Evolutionary conservation across 108 stramenopile species (phyloP).

Genomic region (Pseudonitzschia delicatissima): DNA sequence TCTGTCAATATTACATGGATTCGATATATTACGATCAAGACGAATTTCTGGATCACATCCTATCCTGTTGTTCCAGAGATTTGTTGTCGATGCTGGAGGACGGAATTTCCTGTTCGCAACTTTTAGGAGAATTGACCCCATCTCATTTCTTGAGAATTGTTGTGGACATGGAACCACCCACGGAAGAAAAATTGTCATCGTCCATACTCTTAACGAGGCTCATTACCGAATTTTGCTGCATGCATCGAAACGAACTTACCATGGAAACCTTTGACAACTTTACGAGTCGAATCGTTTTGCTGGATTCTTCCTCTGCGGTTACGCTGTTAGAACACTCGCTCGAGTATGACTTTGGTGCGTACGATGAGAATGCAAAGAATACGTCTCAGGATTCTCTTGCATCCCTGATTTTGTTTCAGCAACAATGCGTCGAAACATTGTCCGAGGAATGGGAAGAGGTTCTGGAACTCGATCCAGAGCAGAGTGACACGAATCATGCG

Average conservation of each 20-base stretch:
- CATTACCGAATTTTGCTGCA: slow-evolving; percentile 3
- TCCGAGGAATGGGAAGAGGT: slow-evolving; percentile 12
- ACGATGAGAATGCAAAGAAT: neutral
- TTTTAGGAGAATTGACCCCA: neutral
- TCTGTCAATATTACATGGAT: slow-evolving; percentile 17
- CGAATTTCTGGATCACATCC: slow-evolving; percentile 20
- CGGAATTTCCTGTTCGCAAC: neutral
- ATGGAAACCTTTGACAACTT: slow-evolving; percentile 2
- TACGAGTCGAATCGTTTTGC: neutral
- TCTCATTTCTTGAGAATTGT: neutral
- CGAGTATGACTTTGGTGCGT: slow-evolving; percentile 1
- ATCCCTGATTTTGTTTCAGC: slow-evolving; percentile 19
- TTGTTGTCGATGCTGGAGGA: slow-evolving; percentile 11
- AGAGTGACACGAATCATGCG: slow-evolving; percentile 13
- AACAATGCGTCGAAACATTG: slow-evolving; percentile 9
- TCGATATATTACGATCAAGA: slow-evolving; percentile 27
- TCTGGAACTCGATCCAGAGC: neutral
- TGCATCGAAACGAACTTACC: slow-evolving; percentile 2
- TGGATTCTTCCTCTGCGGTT: slow-evolving; percentile 8
- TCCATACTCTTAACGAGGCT: neutral
- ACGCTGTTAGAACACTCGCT: slow-evolving; percentile 7
- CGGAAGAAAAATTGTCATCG: neutral
- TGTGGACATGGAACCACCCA: slow-evolving; percentile 1
- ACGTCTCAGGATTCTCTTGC: neutral
- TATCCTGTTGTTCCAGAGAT: slow-evolving; percentile 3